Base-by-base conservation (phyloP, 192 early-diverging fungal genomes). In the Borealophlyctis nickersoniae region DNA sequence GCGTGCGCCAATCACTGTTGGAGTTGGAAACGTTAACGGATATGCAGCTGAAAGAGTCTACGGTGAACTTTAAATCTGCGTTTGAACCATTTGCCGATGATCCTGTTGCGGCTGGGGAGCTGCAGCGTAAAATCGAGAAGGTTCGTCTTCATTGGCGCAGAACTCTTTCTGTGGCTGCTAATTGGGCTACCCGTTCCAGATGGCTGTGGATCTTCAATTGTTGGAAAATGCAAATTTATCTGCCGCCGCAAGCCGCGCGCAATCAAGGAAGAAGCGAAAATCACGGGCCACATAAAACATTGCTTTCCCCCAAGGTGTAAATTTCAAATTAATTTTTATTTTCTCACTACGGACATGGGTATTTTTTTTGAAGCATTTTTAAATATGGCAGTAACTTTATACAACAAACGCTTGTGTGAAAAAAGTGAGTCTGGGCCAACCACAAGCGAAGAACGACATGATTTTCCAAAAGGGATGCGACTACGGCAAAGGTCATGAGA, bases 91-190 rank as follows among this genome's bases (percentile, higher is more conserved):
- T 76, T 34, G 58, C 36, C 36, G 36, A 59, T 2, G 72, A 78
- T 56, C 62, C 76, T 5, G 36, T 13, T 2, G 54, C 63, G 29
- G 65, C 62, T 1, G 62, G 34, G 13, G 39, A 27, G 34, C 45
- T 79, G 56, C 66, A 73, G 50, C 48, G 66, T 34, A 69, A 65
- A 52, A 79, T 79, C 70, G 77, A 79, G 68, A 79, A 73, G 55
- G 32, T 45, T 45, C 9, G 39, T 45, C 39, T 45, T n/a, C n/a
- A n/a, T 13, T n/a, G 39, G 39, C 39, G n/a, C 52, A 45, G 39
- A 13, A 45, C 39, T 19, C 19, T 45, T 7, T 45, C 19, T 19
- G 19, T 45, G 7, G 19, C 39, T 7, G 39, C 7, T 13, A 45
- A 7, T 13, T 45, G 7, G 39, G 9, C 19, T 7, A 45, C 39